Evolutionary conservation across 208 protist species (phyloP).

Genomic region (Hexamita inflata): DNA sequence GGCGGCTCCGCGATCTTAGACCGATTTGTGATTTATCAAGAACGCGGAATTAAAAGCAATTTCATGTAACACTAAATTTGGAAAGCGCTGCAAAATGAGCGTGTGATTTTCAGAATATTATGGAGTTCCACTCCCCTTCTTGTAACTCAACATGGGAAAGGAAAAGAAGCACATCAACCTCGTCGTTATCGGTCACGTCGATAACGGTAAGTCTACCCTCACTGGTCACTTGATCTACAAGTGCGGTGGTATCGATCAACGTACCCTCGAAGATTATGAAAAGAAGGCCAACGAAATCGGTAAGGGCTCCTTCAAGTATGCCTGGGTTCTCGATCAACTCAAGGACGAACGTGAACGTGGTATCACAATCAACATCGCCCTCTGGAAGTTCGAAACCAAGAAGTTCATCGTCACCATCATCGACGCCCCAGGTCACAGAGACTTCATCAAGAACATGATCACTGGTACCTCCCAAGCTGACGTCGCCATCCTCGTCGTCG

Average conservation of each 20-base stretch:
- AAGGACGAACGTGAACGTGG: constrained; percentile 77
- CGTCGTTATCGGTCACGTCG: constrained; percentile 59
- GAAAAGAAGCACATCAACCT: constrained; percentile 45
- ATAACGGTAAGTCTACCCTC: constrained; percentile 66
- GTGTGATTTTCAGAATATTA: no score
- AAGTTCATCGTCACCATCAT: constrained; percentile 69
- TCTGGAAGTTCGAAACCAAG: constrained; percentile 68
- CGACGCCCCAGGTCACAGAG: constrained; percentile 71
- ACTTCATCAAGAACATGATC: constrained; percentile 79
- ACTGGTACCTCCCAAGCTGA: constrained; percentile 69
- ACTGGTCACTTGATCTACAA: constrained; percentile 68
- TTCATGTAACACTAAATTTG: not conserved
- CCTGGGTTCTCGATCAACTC: constrained; percentile 76
- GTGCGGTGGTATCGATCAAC: constrained; percentile 66
- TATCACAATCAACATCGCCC: constrained; percentile 73
- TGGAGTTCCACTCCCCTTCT: no score
- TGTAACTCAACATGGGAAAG: constrained; percentile 28
- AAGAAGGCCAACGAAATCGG: constrained; percentile 56
- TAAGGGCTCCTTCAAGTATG: constrained; percentile 78
- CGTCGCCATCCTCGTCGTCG: constrained; percentile 63
- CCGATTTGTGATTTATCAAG: no score
- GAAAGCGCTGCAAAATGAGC: not conserved
- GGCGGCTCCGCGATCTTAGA: no score
- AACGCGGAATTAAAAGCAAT: no score
- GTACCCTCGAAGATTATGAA: constrained; percentile 65